phyloP scores from a whole-genome alignment of 345 rosid species.

The Dimocarpus longan region DNA sequence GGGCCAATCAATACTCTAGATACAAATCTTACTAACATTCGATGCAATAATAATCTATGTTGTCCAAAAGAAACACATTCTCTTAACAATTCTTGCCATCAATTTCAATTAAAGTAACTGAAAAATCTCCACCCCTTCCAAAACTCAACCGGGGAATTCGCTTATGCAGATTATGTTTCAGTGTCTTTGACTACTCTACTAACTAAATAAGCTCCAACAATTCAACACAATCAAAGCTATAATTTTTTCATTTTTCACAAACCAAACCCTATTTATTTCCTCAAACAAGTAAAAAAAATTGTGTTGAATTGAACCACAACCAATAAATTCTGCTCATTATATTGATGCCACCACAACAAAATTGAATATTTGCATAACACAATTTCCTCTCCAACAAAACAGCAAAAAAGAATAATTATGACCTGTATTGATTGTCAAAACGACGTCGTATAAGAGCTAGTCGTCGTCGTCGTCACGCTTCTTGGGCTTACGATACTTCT shows the following conservation, averaged over 20 bases:
- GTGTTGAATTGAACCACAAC: background rate
- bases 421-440: slow-evolving; percentile 3
- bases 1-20: background rate
- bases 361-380: background rate
- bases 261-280: background rate
- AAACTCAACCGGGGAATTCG: background rate
- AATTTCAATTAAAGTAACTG: background rate
- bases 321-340: background rate
- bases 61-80: too few species aligned
- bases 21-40: background rate
- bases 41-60: background rate
- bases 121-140: background rate
- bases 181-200: background rate
- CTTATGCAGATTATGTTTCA: background rate
- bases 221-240: background rate
- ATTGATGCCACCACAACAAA: background rate
- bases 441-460: slow-evolving; percentile 3
- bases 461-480: slow-evolving; percentile 1
- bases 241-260: background rate
- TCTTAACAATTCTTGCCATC: background rate
- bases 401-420: background rate
- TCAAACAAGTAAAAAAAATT: background rate
- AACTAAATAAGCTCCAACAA: background rate
- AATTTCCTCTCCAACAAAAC: background rate
- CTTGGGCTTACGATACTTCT: slow-evolving; percentile 38